phyloP scores from a whole-genome alignment of 2,329 filamentous ascomycete species.

The Pseudopithomyces maydicus region DNA sequence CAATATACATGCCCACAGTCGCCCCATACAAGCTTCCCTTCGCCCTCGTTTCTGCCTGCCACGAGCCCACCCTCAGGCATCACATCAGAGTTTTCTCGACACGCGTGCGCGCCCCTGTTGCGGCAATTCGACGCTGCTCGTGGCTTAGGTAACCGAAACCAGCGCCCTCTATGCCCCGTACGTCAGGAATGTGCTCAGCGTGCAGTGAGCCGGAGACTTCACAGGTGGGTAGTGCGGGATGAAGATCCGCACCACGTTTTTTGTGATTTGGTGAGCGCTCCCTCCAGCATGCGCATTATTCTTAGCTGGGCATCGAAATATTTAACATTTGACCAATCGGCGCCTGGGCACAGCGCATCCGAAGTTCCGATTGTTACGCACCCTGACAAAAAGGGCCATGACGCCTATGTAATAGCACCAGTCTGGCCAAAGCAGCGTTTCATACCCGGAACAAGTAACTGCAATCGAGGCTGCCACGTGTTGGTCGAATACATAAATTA shows the following conservation, averaged over 20 bases:
- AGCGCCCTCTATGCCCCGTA: constrained; percentile 13
- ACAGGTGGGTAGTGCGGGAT: constrained; percentile 13
- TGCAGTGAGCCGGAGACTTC: constrained; percentile 20
- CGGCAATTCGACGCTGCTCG: constrained; percentile 19
- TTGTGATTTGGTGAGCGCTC: not conserved
- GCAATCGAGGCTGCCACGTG: constrained; percentile 27
- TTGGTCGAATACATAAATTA: constrained; percentile 10
- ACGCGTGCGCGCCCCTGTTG: constrained; percentile 9
- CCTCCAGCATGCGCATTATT: not conserved
- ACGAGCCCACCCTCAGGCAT: not conserved
- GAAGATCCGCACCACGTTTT: constrained; percentile 16
- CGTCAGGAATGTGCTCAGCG: constrained; percentile 21
- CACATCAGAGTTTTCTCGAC: not conserved
- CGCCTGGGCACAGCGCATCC: constrained; percentile 17
- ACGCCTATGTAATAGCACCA: constrained; percentile 22
- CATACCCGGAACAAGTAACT: constrained; percentile 14
- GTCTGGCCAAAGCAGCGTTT: constrained; percentile 4
- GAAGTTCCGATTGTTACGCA: constrained; percentile 17
- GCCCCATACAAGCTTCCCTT: not conserved
- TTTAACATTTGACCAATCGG: constrained; percentile 23
- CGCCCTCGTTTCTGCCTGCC: too few species aligned
- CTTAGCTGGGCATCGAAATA: not conserved
- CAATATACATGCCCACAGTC: constrained; percentile 13
- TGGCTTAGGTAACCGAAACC: constrained; percentile 28
- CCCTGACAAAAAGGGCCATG: constrained; percentile 2